A percentile compares a stretch with the other conserved stretches of the same genome.
These are phyloP conservation scores for Nannochloropsis salina DNA, from an alignment of 108 stramenopile species.

Conservation along the genomic window DNA sequence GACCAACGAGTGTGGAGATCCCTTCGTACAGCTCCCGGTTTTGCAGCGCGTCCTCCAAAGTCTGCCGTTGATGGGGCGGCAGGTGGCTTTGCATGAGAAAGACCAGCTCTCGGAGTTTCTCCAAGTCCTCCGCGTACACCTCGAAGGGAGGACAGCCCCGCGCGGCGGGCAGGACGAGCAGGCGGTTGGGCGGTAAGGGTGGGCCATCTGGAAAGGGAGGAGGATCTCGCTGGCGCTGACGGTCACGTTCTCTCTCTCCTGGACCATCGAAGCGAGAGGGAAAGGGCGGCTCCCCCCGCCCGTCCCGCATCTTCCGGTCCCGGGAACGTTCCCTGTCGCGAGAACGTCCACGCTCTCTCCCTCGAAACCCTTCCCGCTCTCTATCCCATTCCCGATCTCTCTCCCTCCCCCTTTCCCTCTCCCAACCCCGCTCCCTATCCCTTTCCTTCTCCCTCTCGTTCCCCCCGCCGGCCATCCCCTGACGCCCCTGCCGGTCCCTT, in stretches of 20 bases:
- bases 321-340: neutral
- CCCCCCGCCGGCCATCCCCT: neutral
- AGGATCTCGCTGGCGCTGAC: neutral
- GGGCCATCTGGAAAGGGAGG: neutral
- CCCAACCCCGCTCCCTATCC: neutral
- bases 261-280: neutral
- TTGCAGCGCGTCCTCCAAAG: neutral
- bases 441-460: neutral
- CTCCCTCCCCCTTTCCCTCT: neutral
- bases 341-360: constrained; percentile 5
- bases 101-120: constrained; percentile 17
- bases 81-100: neutral
- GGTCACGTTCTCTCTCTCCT: neutral
- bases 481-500: neutral
- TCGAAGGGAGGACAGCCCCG: constrained; percentile 7
- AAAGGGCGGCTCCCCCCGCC: neutral
- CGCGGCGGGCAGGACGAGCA: neutral
- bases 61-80: constrained; percentile 11
- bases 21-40: neutral
- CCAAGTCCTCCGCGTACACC: constrained; percentile 19
- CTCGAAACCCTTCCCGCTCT: neutral
- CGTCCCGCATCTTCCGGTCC: neutral
- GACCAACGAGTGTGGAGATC: neutral
- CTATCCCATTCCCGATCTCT: neutral
- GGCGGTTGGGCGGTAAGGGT: neutral